Percentiles rank a stretch among this genome's conserved stretches.
Conservation (phyloP, 2,329 filamentous ascomycete genomes). For the Parastagonospora nodorum region DNA sequence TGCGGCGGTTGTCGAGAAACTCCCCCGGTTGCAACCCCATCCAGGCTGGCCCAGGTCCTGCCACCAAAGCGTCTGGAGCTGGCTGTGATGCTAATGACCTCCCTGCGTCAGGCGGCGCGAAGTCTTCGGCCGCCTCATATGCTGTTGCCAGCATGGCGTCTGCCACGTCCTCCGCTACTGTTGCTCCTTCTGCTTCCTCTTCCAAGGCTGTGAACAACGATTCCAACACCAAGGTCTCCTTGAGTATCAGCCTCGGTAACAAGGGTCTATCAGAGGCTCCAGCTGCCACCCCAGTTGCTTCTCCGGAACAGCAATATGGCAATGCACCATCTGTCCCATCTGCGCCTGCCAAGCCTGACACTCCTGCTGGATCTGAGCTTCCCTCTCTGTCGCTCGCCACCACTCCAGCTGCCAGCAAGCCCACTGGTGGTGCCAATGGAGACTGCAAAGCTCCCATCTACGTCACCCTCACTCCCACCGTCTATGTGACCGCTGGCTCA, state of each 20-base stretch:
- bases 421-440: slow-evolving; percentile 9
- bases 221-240: slow-evolving; percentile 2
- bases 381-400: slow-evolving; percentile 10
- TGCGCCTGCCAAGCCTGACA: not conserved
- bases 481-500: slow-evolving; percentile 27
- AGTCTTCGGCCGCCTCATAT: not conserved
- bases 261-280: slow-evolving; percentile 12
- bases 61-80: slow-evolving; percentile 32
- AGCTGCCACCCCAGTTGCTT: not conserved
- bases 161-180: slow-evolving; percentile 9
- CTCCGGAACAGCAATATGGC: not conserved
- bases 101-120: slow-evolving; percentile 2
- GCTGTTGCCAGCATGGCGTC: slow-evolving; percentile 6
- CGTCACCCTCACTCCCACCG: slow-evolving; percentile 35
- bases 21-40: slow-evolving; percentile 49
- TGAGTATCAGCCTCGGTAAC: slow-evolving; percentile 16
- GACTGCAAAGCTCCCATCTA: slow-evolving; percentile 28
- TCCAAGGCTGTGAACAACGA: slow-evolving; percentile 2
- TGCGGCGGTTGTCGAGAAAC: slow-evolving; percentile 27
- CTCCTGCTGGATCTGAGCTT: slow-evolving; percentile 1
- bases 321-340: slow-evolving; percentile 3
- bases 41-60: slow-evolving; percentile 40
- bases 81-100: slow-evolving; percentile 29
- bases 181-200: not conserved
- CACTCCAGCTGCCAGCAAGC: slow-evolving; percentile 10